A percentile compares a stretch with the other conserved stretches of the same genome.
Conservation (phyloP, 768 basidiomycete species). For the Naganishia randhawae region DNA sequence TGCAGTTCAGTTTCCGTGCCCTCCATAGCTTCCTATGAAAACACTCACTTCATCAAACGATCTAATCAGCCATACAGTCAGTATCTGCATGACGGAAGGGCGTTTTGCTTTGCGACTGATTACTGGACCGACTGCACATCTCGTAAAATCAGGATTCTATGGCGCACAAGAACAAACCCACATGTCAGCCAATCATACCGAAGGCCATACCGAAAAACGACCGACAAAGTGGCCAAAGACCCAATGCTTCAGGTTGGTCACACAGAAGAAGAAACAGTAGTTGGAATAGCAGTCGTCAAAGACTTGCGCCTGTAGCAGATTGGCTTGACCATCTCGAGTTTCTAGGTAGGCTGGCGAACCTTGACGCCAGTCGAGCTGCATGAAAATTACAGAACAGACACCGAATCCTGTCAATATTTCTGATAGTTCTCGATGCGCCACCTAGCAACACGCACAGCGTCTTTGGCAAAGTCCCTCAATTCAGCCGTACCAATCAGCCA, state of each 20-base stretch:
- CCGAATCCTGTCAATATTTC: background rate
- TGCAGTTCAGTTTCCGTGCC: background rate
- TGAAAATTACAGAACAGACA: background rate
- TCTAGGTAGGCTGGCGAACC: slow-evolving; percentile 21
- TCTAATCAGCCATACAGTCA: slow-evolving; percentile 44
- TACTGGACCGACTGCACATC: slow-evolving; percentile 41
- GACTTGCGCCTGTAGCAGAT: slow-evolving; percentile 46
- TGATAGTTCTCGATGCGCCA: background rate
- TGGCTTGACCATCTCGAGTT: slow-evolving; percentile 47
- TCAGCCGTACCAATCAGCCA: slow-evolving; percentile 37
- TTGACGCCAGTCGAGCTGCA: slow-evolving; percentile 24
- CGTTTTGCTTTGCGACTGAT: slow-evolving; percentile 39
- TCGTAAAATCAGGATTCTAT: slow-evolving; percentile 44
- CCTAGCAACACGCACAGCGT: background rate
- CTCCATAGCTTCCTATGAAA: background rate
- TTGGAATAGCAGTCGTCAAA: slow-evolving; percentile 48
- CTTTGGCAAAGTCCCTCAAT: slow-evolving; percentile 41
- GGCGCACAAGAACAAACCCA: background rate
- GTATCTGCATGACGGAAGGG: slow-evolving; percentile 45
- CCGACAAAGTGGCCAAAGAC: slow-evolving; percentile 49
- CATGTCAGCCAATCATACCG: background rate
- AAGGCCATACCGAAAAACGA: background rate
- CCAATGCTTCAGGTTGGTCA: slow-evolving; percentile 49
- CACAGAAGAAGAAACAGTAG: slow-evolving; percentile 46
- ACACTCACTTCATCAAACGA: slow-evolving; percentile 44